Evolutionary conservation across 148 eudicot genomes (phyloP).

Genomic region (Mesembryanthemum crystallinum): DNA sequence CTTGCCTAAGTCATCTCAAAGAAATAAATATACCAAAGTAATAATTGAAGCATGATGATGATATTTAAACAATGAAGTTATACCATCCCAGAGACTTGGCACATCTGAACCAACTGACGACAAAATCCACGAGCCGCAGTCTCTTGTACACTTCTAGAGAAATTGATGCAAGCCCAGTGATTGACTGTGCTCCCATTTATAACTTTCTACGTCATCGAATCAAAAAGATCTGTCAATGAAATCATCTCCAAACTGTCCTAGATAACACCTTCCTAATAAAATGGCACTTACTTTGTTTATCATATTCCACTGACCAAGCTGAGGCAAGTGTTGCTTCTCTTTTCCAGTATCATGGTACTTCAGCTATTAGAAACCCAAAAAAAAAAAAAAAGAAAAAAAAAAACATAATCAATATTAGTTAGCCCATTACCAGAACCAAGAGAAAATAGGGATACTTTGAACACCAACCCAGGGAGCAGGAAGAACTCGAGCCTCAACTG

Average conservation of each 20-base stretch:
- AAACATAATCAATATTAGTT: not conserved
- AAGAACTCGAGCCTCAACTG: conserved; percentile 76
- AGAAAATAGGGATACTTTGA: not conserved
- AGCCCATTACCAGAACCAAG: not conserved
- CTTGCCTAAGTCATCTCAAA: not conserved
- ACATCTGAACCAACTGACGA: conserved; percentile 68
- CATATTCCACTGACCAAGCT: conserved; percentile 89
- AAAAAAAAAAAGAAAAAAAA: not conserved
- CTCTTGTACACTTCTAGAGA: conserved; percentile 68
- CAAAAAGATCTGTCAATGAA: not conserved
- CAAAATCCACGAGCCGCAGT: conserved; percentile 65
- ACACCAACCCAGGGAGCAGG: conserved; percentile 72
- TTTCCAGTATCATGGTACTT: conserved; percentile 64
- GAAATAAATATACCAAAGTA: not conserved
- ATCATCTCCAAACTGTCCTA: not conserved
- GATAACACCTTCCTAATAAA: not conserved
- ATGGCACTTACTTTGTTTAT: conserved; percentile 55
- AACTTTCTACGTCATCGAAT: conserved; percentile 50
- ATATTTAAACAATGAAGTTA: not conserved
- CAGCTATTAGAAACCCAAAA: conserved; percentile 46
- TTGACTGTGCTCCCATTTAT: conserved; percentile 68
- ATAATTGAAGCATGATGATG: not conserved
- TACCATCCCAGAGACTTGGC: conserved; percentile 79
- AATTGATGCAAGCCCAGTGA: conserved; percentile 77
- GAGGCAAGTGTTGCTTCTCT: conserved; percentile 66